Evolutionary conservation across 768 basidiomycete genomes (phyloP).

Genomic region (Boletellus sp.): DNA sequence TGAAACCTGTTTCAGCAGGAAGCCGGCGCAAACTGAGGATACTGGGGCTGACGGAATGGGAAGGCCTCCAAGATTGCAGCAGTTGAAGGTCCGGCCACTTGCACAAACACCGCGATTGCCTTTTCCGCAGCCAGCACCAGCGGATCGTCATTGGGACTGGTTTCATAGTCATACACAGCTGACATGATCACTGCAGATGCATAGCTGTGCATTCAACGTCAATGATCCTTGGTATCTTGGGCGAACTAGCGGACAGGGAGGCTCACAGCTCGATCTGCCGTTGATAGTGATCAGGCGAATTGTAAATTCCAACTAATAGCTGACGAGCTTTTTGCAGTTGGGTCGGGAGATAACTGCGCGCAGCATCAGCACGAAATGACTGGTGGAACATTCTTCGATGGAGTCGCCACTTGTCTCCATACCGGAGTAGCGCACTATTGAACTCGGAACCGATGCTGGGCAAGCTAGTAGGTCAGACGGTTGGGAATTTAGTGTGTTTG

Average conservation of each 20-base stretch:
- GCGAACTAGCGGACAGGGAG: not conserved
- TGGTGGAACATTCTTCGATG: constrained; percentile 34
- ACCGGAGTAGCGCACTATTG: constrained; percentile 29
- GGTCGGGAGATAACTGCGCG: constrained; percentile 21
- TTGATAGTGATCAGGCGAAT: constrained; percentile 26
- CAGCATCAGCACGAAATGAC: constrained; percentile 27
- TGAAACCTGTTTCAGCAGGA: constrained; percentile 17
- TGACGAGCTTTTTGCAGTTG: constrained; percentile 30
- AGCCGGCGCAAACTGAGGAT: not conserved
- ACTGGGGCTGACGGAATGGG: constrained; percentile 28
- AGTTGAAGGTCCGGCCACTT: constrained; percentile 24
- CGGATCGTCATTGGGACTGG: constrained; percentile 24
- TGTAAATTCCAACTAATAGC: constrained; percentile 18
- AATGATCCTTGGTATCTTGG: constrained; percentile 2
- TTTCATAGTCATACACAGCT: constrained; percentile 32
- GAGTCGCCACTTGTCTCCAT: constrained; percentile 30
- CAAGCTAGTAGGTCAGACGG: not conserved
- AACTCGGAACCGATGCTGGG: constrained; percentile 29
- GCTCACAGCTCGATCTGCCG: constrained; percentile 30
- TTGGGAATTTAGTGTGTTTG: not conserved
- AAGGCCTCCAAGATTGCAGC: constrained; percentile 29
- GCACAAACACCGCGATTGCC: constrained; percentile 25
- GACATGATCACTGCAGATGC: constrained; percentile 33
- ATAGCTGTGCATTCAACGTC: constrained; percentile 19
- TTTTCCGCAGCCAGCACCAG: constrained; percentile 29